Percentiles rank a stretch among this genome's conserved stretches.
These are phyloP conservation scores for Gelatoporia subvermispora DNA, from an alignment of 768 basidiomycete genomes.

Conservation along the genomic window DNA sequence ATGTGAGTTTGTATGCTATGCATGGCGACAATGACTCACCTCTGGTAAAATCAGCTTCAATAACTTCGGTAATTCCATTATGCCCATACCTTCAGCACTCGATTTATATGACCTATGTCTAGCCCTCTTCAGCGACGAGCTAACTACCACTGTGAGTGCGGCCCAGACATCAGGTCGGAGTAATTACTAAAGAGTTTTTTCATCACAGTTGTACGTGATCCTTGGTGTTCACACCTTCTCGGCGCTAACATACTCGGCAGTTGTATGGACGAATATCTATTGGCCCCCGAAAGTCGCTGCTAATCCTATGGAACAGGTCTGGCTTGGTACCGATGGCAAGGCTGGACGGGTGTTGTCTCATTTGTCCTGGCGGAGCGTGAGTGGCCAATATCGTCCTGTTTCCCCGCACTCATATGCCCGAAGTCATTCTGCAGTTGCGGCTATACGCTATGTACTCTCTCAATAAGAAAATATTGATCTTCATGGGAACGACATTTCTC, in stretches of 20 bases:
- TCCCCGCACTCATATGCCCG: not conserved
- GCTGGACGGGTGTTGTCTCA: slow-evolving; percentile 51
- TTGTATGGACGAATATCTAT: no score
- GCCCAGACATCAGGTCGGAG: not conserved
- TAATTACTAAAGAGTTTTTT: not conserved
- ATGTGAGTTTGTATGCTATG: slow-evolving; percentile 33
- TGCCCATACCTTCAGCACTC: not conserved
- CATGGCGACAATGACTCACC: not conserved
- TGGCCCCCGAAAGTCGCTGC: not conserved
- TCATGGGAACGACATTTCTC: slow-evolving; percentile 42
- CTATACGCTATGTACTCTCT: slow-evolving; percentile 58
- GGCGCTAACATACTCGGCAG: not conserved
- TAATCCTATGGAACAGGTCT: slow-evolving; percentile 27
- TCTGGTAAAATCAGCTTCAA: slow-evolving; percentile 37
- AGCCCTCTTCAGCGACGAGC: slow-evolving; percentile 38
- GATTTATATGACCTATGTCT: slow-evolving; percentile 2
- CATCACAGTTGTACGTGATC: slow-evolving; percentile 11
- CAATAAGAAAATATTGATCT: slow-evolving; percentile 43
- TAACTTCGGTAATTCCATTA: slow-evolving; percentile 38
- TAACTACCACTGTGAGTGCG: slow-evolving; percentile 15
- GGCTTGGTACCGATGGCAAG: slow-evolving; percentile 54
- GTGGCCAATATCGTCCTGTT: slow-evolving; percentile 7
- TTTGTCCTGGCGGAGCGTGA: slow-evolving; percentile 53
- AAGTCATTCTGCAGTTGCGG: slow-evolving; percentile 58
- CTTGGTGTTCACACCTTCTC: not conserved